Base-by-base conservation (phyloP, 345 rosid genomes). In the Lepidium sativum region DNA sequence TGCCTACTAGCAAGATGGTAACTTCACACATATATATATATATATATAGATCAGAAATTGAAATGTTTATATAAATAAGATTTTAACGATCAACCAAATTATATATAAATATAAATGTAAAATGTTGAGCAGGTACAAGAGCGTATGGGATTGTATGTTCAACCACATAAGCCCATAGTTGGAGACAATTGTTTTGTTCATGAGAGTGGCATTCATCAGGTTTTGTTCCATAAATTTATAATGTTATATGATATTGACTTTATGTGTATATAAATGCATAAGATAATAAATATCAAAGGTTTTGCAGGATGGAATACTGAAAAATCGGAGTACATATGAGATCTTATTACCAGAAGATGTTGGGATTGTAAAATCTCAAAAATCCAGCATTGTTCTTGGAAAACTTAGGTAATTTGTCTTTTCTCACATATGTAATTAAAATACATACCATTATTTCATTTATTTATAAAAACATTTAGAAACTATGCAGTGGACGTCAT, bases 81-180 rank as follows among this genome's bases (percentile, higher is more conserved):
- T 18, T 12, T 43, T 9, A 59, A 38, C 4, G 29, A 53, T n/a
- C n/a, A n/a, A n/a, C n/a, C n/a, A n/a, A n/a, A n/a, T n/a, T n/a
- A n/a, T n/a, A 20, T 20, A 20, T 20, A 20, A 20, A n/a, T 16
- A 10, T 6, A 29, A 40, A 9, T 54, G 47, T 9, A 54, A 44
- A 29, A 3, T 27, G 0, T 35, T 55, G 69, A n/a, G 48, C 53
- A 92, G 98, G 94, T 92, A 8, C 95, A 92, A 72, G 96, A 92
- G 51, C 80, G 76, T 60, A 84, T 84, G 0, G 94, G 97, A 17
- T 72, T 92, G 74, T 78, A 80, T 15, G 72, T 87, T 58, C 98
- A 89, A 80, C 88, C 95, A 8, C 91, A 89, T 76, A 92, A 92
- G 66, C 97, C 97, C n/a, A 85, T 92, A 56, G 95, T 92, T 74